Conservation (phyloP, 2,329 filamentous ascomycete genomes). For the Fusarium sp. region DNA sequence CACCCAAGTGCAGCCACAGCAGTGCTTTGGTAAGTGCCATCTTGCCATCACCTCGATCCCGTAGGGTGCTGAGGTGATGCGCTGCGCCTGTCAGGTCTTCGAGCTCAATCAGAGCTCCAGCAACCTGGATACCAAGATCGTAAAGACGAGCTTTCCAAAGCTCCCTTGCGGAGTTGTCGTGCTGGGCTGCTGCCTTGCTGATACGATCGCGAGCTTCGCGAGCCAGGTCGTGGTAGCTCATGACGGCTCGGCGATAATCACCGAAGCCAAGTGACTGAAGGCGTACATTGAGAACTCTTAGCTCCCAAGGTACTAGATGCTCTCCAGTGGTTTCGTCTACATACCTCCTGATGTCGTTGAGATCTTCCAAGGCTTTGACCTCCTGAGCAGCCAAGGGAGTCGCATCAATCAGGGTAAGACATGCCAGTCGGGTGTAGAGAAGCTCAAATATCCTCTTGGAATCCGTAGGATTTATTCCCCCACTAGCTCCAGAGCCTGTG, state of each 20-base stretch:
- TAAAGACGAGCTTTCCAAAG: constrained; percentile 77
- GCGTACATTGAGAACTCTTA: constrained; percentile 83
- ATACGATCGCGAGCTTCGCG: constrained; percentile 76
- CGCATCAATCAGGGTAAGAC: constrained; percentile 81
- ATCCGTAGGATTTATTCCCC: constrained; percentile 62
- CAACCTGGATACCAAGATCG: constrained; percentile 77
- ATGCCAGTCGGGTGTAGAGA: constrained; percentile 83
- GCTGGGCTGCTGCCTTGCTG: constrained; percentile 53
- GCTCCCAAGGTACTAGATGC: constrained; percentile 85
- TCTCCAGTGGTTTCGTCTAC: constrained; percentile 61
- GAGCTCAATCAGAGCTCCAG: constrained; percentile 80
- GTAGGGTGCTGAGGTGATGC: constrained; percentile 73
- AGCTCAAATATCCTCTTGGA: constrained; percentile 75
- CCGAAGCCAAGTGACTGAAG: constrained; percentile 87
- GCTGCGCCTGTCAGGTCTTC: constrained; percentile 84
- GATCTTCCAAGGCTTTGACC: constrained; percentile 70
- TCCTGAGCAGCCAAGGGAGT: constrained; percentile 74
- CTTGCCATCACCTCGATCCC: constrained; percentile 50
- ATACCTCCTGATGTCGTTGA: constrained; percentile 66
- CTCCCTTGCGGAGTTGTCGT: constrained; percentile 63
- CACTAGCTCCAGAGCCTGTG: constrained; percentile 57
- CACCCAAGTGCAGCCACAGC: constrained; percentile 81
- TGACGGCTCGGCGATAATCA: constrained; percentile 84
- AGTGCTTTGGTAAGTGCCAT: constrained; percentile 66
- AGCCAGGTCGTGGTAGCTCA: constrained; percentile 89